Conservation (phyloP, 2,329 filamentous ascomycete species). For the Hypoxylon sp. region DNA sequence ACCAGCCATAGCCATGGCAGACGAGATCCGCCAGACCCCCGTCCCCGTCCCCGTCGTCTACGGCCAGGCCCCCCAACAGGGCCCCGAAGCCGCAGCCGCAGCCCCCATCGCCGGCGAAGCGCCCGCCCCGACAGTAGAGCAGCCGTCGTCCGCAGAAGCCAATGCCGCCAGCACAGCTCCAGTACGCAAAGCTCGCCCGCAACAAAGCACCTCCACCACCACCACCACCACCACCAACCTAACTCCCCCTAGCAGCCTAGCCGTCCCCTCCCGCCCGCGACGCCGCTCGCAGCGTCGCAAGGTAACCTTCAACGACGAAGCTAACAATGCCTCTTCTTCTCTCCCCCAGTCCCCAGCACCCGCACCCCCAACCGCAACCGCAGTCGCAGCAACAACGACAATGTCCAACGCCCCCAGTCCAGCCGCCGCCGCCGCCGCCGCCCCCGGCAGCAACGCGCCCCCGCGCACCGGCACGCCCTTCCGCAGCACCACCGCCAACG, state of each 20-base stretch:
- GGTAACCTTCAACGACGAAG: conserved; percentile 12
- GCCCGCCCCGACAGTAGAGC: conserved; percentile 28
- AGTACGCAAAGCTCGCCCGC: conserved; percentile 55
- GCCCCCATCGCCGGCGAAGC: conserved; percentile 19
- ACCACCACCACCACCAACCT: neutral
- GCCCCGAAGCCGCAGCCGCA: too few relatives aligned
- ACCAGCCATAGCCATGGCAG: conserved; percentile 43
- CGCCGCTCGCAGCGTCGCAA: neutral
- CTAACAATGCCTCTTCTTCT: conserved; percentile 13
- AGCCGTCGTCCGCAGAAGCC: conserved; percentile 4
- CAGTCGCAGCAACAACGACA: conserved; percentile 4
- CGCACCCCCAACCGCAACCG: conserved; percentile 45
- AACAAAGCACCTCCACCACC: too few relatives aligned
- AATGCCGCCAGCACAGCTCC: conserved; percentile 46
- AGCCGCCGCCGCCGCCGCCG: neutral
- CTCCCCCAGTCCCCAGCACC: conserved; percentile 39
- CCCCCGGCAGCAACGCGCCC: conserved; percentile 34
- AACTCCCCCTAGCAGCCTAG: conserved; percentile 6
- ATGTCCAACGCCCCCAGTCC: conserved; percentile 35
- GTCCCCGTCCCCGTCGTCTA: conserved; percentile 46
- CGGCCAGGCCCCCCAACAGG: conserved; percentile 37
- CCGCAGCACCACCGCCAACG: conserved; percentile 51
- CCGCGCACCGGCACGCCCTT: conserved; percentile 63
- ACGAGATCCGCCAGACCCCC: conserved; percentile 46
- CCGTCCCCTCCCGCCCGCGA: neutral